Base-by-base conservation (phyloP, 2,329 filamentous ascomycete species). In the Pyricularia pennisetigena region DNA sequence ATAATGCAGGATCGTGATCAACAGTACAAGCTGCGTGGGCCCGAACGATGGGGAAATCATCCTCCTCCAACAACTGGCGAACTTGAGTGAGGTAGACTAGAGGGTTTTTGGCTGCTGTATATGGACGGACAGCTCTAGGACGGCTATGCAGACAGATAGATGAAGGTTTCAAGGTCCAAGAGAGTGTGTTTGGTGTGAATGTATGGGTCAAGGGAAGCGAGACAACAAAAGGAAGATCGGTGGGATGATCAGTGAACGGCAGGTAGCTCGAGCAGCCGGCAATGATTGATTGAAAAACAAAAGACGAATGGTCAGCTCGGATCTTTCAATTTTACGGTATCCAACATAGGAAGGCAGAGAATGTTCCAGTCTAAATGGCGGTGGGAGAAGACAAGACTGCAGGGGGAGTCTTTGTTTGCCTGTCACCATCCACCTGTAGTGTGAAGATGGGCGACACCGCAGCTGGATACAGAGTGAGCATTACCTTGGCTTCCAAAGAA, bases 1-100 rank as follows among this genome's bases (percentile, higher is more conserved):
- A 74, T 90, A 90, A 76, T 86, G 85, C 63, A 89, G 78, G 4
- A 10, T 23, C 57, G 57, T 61, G 3, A 24, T 61, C 9, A 61
- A 23, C 57, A 5, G 57, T 26, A 61, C 2, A 61, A 61, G 57
- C 57, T 61, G 57, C 23, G 57, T 12, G 8, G 57, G n/a, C 14
- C 24, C 23, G n/a, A 61, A 26, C 23, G 14, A 12, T 24, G 9
- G 9, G 8, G 26, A n/a, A 26, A 1, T 7, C 57, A 61, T 61
- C 20, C 6, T 49, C 41, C 20, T 49, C 4, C 20, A 16, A 20
- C 1, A n/a, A 20, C 16, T n/a, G 41, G 41, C 41, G 5, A 4
- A 49, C 41, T n/a, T 49, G 41, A 16, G 16, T n/a, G 7, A 49
- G 41, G 6, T 7, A 8, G 20, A 20, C 41, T n/a, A n/a, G 41